These are phyloP conservation scores for Lophiostoma macrostomum DNA, from an alignment of 495 filamentous ascomycete species.

Conservation along the genomic window DNA sequence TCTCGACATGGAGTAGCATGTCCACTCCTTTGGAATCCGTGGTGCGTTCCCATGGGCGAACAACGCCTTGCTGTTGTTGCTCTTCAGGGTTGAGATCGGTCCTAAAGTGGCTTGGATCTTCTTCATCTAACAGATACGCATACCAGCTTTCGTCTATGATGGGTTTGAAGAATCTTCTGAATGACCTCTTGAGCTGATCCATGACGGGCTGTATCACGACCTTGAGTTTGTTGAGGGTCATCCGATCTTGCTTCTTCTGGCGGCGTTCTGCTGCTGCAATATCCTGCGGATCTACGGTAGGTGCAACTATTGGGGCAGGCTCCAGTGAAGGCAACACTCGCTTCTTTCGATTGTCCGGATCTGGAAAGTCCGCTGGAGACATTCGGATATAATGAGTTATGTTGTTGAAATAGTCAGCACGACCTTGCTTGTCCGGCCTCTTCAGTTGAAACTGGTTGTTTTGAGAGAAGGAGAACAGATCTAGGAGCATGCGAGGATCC, in stretches of 20 bases:
- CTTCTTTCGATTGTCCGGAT: slow-evolving; percentile 79
- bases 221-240: slow-evolving; percentile 79
- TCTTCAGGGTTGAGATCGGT: slow-evolving; percentile 67
- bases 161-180: slow-evolving; percentile 77
- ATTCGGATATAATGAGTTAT: slow-evolving; percentile 72
- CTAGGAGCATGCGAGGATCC: slow-evolving; percentile 59
- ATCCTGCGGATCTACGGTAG: slow-evolving; percentile 42
- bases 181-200: slow-evolving; percentile 84
- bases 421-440: slow-evolving; percentile 60
- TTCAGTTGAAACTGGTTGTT: slow-evolving; percentile 68
- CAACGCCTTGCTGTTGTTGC: slow-evolving; percentile 47
- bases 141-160: slow-evolving; percentile 71
- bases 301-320: slow-evolving; percentile 67
- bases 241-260: slow-evolving; percentile 75
- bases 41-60: slow-evolving; percentile 71
- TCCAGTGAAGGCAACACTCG: slow-evolving; percentile 73
- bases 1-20: slow-evolving; percentile 65
- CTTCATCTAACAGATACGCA: slow-evolving; percentile 76
- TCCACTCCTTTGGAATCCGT: slow-evolving; percentile 70
- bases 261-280: slow-evolving; percentile 64
- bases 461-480: slow-evolving; percentile 81
- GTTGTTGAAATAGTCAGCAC: slow-evolving; percentile 71
- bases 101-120: slow-evolving; percentile 73
- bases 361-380: slow-evolving; percentile 78
- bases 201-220: slow-evolving; percentile 85